Conservation (phyloP, 345 rosid species). For the Hibiscus syriacus region DNA sequence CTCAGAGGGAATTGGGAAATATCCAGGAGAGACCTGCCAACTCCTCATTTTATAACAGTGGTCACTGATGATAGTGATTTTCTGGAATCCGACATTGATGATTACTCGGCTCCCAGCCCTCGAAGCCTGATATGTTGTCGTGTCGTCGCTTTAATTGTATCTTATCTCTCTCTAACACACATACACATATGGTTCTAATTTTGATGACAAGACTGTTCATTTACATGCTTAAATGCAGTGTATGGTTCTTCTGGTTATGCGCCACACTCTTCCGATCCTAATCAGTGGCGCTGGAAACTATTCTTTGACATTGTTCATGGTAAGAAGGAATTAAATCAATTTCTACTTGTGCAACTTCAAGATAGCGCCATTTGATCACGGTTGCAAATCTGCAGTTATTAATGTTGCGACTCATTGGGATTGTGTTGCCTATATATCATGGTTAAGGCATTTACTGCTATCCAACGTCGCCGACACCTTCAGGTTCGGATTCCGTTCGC, state of each 20-base stretch:
- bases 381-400: constrained; percentile 34
- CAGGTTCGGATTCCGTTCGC: constrained; percentile 30
- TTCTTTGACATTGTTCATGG: constrained; percentile 49
- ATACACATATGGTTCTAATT: background rate
- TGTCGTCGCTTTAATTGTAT: constrained; percentile 55
- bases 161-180: constrained; percentile 1
- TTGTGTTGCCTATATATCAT: constrained; percentile 53
- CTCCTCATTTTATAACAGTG: constrained; percentile 34
- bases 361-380: background rate
- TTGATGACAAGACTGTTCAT: background rate
- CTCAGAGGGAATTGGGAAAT: too few species aligned
- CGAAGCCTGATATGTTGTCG: constrained; percentile 69
- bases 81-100: constrained; percentile 40
- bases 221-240: constrained; percentile 40
- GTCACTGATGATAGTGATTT: constrained; percentile 31
- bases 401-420: constrained; percentile 48
- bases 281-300: constrained; percentile 44
- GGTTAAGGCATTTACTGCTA: constrained; percentile 38
- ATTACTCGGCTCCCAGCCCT: constrained; percentile 35
- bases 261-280: constrained; percentile 62
- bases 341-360: too few species aligned
- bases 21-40: constrained; percentile 36
- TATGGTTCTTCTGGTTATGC: constrained; percentile 58
- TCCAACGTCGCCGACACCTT: constrained; percentile 40
- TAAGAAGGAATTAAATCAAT: constrained; percentile 33